A percentile compares a stretch with the other conserved stretches of the same genome.
Conservation (phyloP, 1,139 yeast species). For the Entelexis paramagnoliae region DNA sequence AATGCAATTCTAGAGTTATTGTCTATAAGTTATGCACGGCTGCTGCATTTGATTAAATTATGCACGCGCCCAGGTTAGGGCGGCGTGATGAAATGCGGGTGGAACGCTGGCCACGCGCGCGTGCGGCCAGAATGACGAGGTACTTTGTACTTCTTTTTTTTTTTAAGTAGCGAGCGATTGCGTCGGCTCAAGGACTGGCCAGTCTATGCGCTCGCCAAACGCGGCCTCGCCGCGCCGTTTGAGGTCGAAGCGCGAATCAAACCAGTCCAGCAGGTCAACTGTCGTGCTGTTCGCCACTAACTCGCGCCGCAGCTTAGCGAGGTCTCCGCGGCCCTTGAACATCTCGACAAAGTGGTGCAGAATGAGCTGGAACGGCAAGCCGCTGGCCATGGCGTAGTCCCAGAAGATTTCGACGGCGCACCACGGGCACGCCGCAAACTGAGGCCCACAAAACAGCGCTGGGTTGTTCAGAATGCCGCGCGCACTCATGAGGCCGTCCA, state of each 20-base stretch:
- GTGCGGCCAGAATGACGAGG: too few relatives aligned
- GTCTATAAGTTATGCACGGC: too few relatives aligned
- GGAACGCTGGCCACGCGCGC: too few relatives aligned
- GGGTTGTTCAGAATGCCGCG: slow-evolving; percentile 82
- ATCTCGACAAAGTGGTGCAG: slow-evolving; percentile 87
- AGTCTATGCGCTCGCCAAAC: slow-evolving; percentile 50
- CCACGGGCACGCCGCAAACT: slow-evolving; percentile 67
- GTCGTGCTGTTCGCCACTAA: slow-evolving; percentile 53
- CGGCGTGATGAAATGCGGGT: too few relatives aligned
- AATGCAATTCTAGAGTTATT: too few relatives aligned
- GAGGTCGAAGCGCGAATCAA: slow-evolving; percentile 58
- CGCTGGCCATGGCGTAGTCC: slow-evolving; percentile 68
- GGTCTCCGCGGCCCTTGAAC: slow-evolving; percentile 53
- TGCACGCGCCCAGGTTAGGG: too few relatives aligned
- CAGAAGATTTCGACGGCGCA: slow-evolving; percentile 73
- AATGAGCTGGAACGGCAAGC: slow-evolving; percentile 68
- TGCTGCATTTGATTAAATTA: too few relatives aligned
- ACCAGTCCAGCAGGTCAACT: slow-evolving; percentile 67
- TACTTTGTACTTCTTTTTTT: too few relatives aligned
- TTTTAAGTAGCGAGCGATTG: too few relatives aligned
- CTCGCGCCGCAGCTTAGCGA: slow-evolving; percentile 42
- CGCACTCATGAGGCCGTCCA: slow-evolving; percentile 93
- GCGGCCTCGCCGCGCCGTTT: slow-evolving; percentile 57
- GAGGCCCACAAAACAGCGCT: slow-evolving; percentile 62
- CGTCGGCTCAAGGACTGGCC: slow-evolving; percentile 42